Base-by-base conservation (phyloP, 352 stramenopile species). In the Globisporangium rhizosaccharum region DNA sequence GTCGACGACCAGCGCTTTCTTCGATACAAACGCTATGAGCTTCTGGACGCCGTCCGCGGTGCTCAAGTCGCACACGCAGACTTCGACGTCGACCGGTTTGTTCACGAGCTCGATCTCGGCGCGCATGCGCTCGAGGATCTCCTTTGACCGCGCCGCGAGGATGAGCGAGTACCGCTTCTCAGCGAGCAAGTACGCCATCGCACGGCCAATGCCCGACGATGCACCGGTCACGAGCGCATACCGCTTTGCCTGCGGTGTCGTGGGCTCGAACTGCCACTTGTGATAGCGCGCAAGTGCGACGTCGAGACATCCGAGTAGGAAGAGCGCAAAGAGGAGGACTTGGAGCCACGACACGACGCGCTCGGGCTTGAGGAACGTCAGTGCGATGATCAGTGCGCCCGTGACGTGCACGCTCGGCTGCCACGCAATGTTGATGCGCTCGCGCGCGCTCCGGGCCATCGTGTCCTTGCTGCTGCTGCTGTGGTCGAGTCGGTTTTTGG, bases 101-200 rank as follows among this genome's bases (percentile, higher is more conserved):
- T 87, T 70, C 47, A 90, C 82, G 11, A 87, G 64, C 66, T 92
- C 81, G 51, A 93, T 90, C 65, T 93, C 79, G 2, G 61, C 64
- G 9, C 75, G 80, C 68, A 94, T 88, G 28, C 77, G 77, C 52
- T 90, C 66, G 26, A 96, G 59, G 10, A 82, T 67, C 26, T 73
- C 67, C 58, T 86, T 73, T 1, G 79, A 70, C 36, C 85, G 73
- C 26, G 72, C 85, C 12, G 75, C 73, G 14, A 96, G 53, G 30
- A 96, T 65, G 0, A 96, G 63, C 53, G 82, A 89, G 68, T 87
- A 91, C 51, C 89, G 83, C 63, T 89, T 73, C 67, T 92, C 80
- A 0, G 82, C 83, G 25, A 96, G 71, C 51, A 83, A 51, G 63
- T 85, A 93, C 50, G 85, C 83, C 65, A 90, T 90, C 61, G 91